Base-by-base conservation (phyloP, 495 filamentous ascomycete species). In the Rusavskia elegans region DNA sequence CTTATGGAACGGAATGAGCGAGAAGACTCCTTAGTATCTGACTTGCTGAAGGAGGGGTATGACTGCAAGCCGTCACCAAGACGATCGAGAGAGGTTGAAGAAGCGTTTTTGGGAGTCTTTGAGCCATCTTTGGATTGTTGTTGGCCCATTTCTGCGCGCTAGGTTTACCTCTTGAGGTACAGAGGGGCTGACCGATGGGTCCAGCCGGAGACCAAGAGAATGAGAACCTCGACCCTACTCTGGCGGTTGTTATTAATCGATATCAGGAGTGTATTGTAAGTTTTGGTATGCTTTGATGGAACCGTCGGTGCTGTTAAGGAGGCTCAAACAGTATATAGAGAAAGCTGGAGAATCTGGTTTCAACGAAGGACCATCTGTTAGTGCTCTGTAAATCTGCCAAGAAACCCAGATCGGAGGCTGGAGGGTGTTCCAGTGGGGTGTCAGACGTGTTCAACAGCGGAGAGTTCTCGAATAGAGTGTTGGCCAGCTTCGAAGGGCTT, bases 21-120 rank as follows among this genome's bases (percentile, higher is more conserved):
- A 20, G 85, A 74, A 10, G 92, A 97, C 57, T 95, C 93, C 66
- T 89, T 89, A 38, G 92, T 98, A 65, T 98, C 92, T 21, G 90
- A 85, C 63, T 85, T 87, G 64, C 83, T 84, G 66, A 98, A 89
- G 21, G 92, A 94, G 36, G 90, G 87, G 67, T 87, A 92, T 25
- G 84, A 83, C 64, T 84, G 82, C 51, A 90, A 68, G 53, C 70
- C 63, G 57, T 81, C 78, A 54, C 69, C 65, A 19, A 59, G 61
- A 45, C 63, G 59, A 25, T 63, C 61, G 14, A 64, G 56, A 25
- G 56, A 57, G 29, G 61, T 60, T 35, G 63, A 60, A 14, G 64
- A 62, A 39, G 54, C 48, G 23, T 61, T 63, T 23, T 46, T 61
- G 46, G 69, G 57, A 55, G 68, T 63, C 55, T 65, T 62, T 56